Evolutionary conservation across 768 basidiomycete genomes (phyloP).

Genomic region (Epithele typhae): DNA sequence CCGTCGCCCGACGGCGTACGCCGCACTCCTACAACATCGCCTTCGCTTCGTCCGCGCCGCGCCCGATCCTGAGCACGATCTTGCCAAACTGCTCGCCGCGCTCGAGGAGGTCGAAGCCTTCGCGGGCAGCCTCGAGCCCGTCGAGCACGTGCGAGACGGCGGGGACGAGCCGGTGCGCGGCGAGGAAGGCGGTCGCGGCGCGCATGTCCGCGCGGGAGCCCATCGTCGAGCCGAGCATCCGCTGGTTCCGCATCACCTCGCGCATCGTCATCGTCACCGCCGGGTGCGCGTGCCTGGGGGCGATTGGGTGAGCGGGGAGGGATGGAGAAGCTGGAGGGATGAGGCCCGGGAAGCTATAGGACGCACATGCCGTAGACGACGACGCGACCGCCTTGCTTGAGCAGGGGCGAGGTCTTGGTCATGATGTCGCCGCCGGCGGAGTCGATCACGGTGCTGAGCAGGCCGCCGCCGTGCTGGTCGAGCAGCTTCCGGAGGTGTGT

Average conservation of each 20-base stretch:
- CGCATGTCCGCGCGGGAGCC: slow-evolving; percentile 72
- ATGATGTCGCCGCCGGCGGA: slow-evolving; percentile 41
- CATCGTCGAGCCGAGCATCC: slow-evolving; percentile 80
- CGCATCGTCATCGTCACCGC: slow-evolving; percentile 70
- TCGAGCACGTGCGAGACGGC: slow-evolving; percentile 67
- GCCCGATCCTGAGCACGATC: slow-evolving; percentile 65
- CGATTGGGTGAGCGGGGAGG: neutral
- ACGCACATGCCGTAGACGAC: slow-evolving; percentile 38
- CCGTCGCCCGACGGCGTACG: too few relatives aligned
- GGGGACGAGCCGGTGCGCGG: slow-evolving; percentile 62
- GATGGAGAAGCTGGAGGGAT: neutral
- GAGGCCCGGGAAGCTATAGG: neutral
- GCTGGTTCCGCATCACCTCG: slow-evolving; percentile 70
- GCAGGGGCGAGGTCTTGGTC: slow-evolving; percentile 27
- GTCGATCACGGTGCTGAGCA: slow-evolving; percentile 40
- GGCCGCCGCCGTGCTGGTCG: slow-evolving; percentile 18
- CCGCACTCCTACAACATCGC: slow-evolving; percentile 6
- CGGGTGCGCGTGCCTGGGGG: slow-evolving; percentile 54
- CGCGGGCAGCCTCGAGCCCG: slow-evolving; percentile 49
- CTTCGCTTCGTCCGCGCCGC: slow-evolving; percentile 25
- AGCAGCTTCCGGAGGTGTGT: slow-evolving; percentile 29
- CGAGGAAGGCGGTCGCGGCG: slow-evolving; percentile 67
- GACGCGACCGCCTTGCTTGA: slow-evolving; percentile 34
- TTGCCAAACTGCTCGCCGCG: slow-evolving; percentile 74
- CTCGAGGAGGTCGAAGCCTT: slow-evolving; percentile 67